Evolutionary conservation across 108 stramenopile genomes (phyloP).

Genomic region (Epithemia pelagica): DNA sequence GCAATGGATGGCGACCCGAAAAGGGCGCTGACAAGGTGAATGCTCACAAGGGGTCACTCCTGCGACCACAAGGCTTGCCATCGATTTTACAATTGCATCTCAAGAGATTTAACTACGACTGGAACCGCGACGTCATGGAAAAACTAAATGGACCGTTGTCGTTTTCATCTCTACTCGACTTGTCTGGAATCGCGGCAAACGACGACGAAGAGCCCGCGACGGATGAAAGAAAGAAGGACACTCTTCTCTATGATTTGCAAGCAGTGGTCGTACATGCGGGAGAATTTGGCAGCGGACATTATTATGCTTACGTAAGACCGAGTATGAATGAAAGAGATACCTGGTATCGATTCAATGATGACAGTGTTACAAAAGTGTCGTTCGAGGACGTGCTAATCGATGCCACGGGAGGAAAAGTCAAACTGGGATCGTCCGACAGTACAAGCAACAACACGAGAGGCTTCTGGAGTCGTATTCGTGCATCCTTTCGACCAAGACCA

Average conservation of each 20-base stretch:
- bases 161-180: constrained; percentile 51
- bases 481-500: not conserved
- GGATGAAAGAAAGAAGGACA: constrained; percentile 8
- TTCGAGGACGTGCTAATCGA: constrained; percentile 55
- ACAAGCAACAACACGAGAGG: not conserved
- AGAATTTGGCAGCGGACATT: constrained; percentile 67
- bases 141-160: constrained; percentile 60
- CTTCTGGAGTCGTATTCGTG: not conserved
- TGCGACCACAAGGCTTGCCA: constrained; percentile 57
- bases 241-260: constrained; percentile 66
- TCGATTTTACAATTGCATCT: constrained; percentile 73
- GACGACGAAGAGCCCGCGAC: constrained; percentile 7
- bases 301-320: constrained; percentile 74
- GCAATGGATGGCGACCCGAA: constrained; percentile 87
- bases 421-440: constrained; percentile 6
- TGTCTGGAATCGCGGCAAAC: constrained; percentile 12
- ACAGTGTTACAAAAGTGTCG: constrained; percentile 46
- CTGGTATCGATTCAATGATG: constrained; percentile 85
- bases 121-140: constrained; percentile 62
- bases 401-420: constrained; percentile 42
- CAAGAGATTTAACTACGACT: constrained; percentile 82
- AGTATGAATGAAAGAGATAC: constrained; percentile 31
- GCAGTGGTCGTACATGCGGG: constrained; percentile 75
- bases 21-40: constrained; percentile 82
- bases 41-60: constrained; percentile 67